These are phyloP conservation scores for Kodamaea kakaduensis DNA, from an alignment of 805 yeast species.

Conservation along the genomic window DNA sequence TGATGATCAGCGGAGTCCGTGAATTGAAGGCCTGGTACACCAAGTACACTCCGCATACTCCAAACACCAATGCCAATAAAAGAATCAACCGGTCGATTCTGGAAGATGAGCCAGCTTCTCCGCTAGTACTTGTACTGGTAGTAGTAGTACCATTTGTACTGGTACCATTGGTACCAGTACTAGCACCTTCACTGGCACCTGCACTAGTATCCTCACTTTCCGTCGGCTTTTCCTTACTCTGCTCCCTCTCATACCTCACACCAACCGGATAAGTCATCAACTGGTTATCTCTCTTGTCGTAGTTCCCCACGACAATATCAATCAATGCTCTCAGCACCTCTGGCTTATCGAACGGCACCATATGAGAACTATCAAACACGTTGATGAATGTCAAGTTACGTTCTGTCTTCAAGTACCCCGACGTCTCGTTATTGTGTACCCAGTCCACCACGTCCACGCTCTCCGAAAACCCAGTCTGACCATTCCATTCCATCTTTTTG, in stretches of 20 bases:
- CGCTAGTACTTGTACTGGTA: background rate
- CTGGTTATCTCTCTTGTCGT: constrained; percentile 20
- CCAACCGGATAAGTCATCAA: constrained; percentile 30
- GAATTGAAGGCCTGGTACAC: constrained; percentile 35
- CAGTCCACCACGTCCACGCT: constrained; percentile 32
- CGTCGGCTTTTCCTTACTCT: too few species aligned
- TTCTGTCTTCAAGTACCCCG: constrained; percentile 44
- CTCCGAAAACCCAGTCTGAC: constrained; percentile 45
- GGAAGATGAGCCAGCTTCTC: constrained; percentile 15
- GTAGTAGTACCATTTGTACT: constrained; percentile 1
- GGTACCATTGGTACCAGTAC: constrained; percentile 2
- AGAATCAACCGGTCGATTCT: constrained; percentile 37
- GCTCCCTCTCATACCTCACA: constrained; percentile 12
- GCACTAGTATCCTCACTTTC: too few species aligned
- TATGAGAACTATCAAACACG: constrained; percentile 77
- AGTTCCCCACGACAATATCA: constrained; percentile 43
- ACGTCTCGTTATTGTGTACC: constrained; percentile 38
- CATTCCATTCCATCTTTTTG: constrained; percentile 60
- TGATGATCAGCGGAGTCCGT: constrained; percentile 40
- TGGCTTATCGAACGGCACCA: constrained; percentile 87
- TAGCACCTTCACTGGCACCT: background rate
- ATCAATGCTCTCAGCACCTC: constrained; percentile 65
- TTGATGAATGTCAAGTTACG: constrained; percentile 74
- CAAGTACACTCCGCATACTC: constrained; percentile 38
- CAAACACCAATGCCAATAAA: constrained; percentile 32